These are phyloP conservation scores for Pythium brachiatum DNA, from an alignment of 352 stramenopile species.

Conservation along the genomic window DNA sequence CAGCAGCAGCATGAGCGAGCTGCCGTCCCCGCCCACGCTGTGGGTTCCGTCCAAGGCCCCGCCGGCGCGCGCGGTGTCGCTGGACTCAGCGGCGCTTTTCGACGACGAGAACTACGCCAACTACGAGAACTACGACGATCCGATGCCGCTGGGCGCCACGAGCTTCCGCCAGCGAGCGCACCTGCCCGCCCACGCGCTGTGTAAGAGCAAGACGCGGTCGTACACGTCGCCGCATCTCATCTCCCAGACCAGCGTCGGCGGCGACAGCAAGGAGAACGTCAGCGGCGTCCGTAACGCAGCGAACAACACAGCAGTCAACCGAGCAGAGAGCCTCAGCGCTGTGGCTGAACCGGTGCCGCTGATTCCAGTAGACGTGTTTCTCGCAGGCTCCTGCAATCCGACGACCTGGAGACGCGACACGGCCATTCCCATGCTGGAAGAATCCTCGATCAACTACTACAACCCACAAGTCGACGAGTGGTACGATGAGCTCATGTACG, in stretches of 20 bases:
- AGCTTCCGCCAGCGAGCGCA: not conserved
- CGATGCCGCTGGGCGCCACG: not conserved
- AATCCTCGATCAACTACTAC: conserved; percentile 69
- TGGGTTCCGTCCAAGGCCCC: conserved; percentile 21
- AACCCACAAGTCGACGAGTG: conserved; percentile 91
- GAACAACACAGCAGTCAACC: not conserved
- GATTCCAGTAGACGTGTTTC: conserved; percentile 66
- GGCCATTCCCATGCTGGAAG: conserved; percentile 73
- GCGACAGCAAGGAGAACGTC: conserved; percentile 20
- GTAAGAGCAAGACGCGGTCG: conserved; percentile 42
- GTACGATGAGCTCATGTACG: conserved; percentile 79
- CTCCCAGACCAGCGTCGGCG: conserved; percentile 10
- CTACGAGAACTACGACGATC: conserved; percentile 9
- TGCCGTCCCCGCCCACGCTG: conserved; percentile 6
- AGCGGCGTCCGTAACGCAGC: conserved; percentile 14
- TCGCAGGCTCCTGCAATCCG: conserved; percentile 86
- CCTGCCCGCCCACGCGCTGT: conserved; percentile 41
- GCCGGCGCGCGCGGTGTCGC: conserved; percentile 25
- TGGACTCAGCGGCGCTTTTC: conserved; percentile 21
- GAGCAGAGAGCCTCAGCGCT: not conserved
- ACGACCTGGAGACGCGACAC: conserved; percentile 84
- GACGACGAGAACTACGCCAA: conserved; percentile 6
- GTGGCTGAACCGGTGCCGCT: conserved; percentile 15
- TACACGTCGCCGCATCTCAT: conserved; percentile 71
- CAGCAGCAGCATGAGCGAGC: not conserved